Percentiles rank a stretch among this genome's conserved stretches.
phyloP scores from a whole-genome alignment of 192 early-diverging fungal genomes.

The Mycoemilia scoparia region DNA sequence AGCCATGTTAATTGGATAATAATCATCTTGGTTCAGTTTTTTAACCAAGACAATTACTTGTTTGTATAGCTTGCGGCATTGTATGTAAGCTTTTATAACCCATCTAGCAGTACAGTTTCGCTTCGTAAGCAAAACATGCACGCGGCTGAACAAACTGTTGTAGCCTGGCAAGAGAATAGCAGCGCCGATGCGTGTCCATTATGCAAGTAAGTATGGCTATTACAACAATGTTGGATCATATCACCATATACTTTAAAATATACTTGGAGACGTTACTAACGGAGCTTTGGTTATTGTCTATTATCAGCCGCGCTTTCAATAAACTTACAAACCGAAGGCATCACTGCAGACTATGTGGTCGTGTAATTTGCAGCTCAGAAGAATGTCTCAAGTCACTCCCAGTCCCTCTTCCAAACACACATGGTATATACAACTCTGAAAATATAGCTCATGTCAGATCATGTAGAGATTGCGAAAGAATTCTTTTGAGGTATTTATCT shows the following conservation, averaged over 20 bases:
- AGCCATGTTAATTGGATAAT: too few species aligned
- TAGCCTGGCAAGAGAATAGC: constrained; percentile 15
- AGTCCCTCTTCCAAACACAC: constrained; percentile 5
- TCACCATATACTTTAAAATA: too few species aligned
- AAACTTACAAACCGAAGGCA: constrained; percentile 43
- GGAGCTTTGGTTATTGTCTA: neutral
- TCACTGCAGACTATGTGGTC: constrained; percentile 55
- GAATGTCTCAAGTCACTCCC: constrained; percentile 24
- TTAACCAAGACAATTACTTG: neutral
- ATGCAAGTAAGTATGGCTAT: too few species aligned
- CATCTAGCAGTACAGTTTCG: too few species aligned
- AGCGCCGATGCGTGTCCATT: constrained; percentile 6
- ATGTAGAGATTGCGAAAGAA: constrained; percentile 37
- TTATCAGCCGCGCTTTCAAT: constrained; percentile 16
- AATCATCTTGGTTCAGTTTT: too few species aligned
- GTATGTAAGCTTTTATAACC: too few species aligned
- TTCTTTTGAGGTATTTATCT: constrained; percentile 30
- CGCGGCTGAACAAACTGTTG: constrained; percentile 20
- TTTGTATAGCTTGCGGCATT: too few species aligned
- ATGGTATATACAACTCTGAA: constrained; percentile 2
- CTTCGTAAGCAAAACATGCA: too few species aligned
- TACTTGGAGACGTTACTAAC: neutral
- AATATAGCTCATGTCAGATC: constrained; percentile 18
- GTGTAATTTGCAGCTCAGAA: constrained; percentile 35
- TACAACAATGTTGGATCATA: too few species aligned